These are phyloP conservation scores for Stemphylium vesicarium DNA, from an alignment of 2,329 filamentous ascomycete genomes.

Conservation along the genomic window DNA sequence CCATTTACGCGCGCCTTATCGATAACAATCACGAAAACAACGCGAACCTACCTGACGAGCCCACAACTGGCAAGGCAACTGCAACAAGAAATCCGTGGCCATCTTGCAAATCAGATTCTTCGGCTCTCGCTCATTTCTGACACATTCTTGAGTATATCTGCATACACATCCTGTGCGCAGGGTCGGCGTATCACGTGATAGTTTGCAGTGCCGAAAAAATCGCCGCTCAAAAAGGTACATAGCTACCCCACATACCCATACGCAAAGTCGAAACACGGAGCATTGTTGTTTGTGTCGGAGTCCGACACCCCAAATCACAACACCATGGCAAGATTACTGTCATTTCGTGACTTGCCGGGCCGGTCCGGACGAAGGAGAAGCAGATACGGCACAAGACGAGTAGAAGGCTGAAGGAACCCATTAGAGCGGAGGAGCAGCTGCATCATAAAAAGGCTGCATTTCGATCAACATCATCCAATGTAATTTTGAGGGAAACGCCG, in stretches of 20 bases:
- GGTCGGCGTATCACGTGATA: background rate
- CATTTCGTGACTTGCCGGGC: background rate
- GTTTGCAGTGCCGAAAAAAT: background rate
- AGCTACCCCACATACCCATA: background rate
- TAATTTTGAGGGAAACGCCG: background rate
- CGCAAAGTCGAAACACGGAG: background rate
- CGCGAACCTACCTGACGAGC: too few relatives aligned
- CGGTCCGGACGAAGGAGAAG: background rate
- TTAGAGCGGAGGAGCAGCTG: background rate
- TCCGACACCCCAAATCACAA: slow-evolving; percentile 1
- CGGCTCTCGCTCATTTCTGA: too few relatives aligned
- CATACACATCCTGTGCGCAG: too few relatives aligned
- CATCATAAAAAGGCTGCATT: background rate
- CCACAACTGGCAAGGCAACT: too few relatives aligned
- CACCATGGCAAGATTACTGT: background rate
- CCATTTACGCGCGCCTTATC: too few relatives aligned
- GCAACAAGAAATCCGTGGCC: too few relatives aligned
- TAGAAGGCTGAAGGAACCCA: background rate
- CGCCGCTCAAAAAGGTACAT: background rate
- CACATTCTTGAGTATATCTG: too few relatives aligned
- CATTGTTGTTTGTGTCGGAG: slow-evolving; percentile 2
- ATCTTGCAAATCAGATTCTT: too few relatives aligned
- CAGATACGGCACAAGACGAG: background rate
- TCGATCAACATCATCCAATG: background rate
- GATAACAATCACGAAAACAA: too few relatives aligned